Percentiles rank a stretch among this genome's conserved stretches.
Conservation (phyloP, 75 land plant species). For the Gnetum montanum region DNA sequence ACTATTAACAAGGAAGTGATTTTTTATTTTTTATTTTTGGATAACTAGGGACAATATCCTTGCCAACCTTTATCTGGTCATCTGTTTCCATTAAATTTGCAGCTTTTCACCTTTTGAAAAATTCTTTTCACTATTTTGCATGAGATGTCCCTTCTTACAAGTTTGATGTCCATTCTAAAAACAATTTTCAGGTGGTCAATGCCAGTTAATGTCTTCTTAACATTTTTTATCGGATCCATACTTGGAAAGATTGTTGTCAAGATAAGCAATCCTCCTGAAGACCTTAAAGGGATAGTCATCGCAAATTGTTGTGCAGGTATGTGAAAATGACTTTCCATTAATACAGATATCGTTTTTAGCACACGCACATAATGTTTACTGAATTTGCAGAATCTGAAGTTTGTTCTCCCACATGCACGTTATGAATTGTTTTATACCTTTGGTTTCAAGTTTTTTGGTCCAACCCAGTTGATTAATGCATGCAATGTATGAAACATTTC, state of each 20-base stretch:
- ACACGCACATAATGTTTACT: neutral
- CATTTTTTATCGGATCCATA: constrained; percentile 43
- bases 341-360: neutral
- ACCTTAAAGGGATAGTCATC: constrained; percentile 47
- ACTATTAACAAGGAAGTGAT: no score
- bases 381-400: neutral
- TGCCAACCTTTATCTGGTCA: no score
- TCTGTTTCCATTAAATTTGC: no score
- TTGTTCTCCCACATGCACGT: neutral
- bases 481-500: neutral
- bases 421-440: neutral
- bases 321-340: neutral
- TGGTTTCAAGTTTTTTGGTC: neutral
- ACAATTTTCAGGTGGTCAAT: constrained; percentile 82
- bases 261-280: constrained; percentile 31
- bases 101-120: no score
- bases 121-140: no score
- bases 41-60: no score
- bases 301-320: constrained; percentile 42
- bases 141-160: no score
- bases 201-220: constrained; percentile 60
- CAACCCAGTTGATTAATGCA: neutral
- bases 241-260: constrained; percentile 55
- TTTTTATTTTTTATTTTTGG: no score
- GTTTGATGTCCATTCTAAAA: no score